Evolutionary conservation across 2,329 filamentous ascomycete species (phyloP).

Genomic region (Ophiostoma ulmi): DNA sequence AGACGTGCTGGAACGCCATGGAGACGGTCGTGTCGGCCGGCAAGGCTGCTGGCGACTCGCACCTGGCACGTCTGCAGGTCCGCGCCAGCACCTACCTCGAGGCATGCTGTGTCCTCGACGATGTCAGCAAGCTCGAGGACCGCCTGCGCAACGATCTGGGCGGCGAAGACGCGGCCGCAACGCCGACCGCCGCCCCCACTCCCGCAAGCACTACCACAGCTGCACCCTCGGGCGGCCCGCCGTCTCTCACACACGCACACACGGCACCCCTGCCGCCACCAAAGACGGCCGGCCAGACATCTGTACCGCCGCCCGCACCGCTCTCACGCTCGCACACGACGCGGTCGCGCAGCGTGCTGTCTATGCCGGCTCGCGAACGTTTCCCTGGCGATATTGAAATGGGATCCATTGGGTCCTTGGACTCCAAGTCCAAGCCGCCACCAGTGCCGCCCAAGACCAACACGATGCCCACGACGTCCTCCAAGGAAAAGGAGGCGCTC

Average conservation of each 20-base stretch:
- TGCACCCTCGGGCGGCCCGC: background rate
- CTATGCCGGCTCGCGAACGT: constrained; percentile 14
- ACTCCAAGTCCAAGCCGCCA: constrained; percentile 12
- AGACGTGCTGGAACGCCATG: constrained; percentile 65
- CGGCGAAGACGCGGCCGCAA: constrained; percentile 26
- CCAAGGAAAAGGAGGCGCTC: constrained; percentile 21
- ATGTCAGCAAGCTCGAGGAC: constrained; percentile 52
- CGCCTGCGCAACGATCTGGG: constrained; percentile 46
- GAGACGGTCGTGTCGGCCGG: constrained; percentile 51
- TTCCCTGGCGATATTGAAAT: constrained; percentile 13
- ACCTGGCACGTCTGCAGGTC: constrained; percentile 50
- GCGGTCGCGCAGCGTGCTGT: background rate
- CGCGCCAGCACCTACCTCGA: constrained; percentile 55
- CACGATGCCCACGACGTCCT: background rate
- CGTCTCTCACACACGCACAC: constrained; percentile 14
- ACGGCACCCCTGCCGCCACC: constrained; percentile 13
- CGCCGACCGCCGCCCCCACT: background rate
- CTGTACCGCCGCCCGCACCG: background rate
- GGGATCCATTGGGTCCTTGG: constrained; percentile 6
- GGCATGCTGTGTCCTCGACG: constrained; percentile 58
- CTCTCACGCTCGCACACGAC: background rate
- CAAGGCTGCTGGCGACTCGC: constrained; percentile 42
- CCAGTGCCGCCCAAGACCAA: constrained; percentile 25
- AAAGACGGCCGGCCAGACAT: background rate
- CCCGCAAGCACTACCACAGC: background rate